These are phyloP conservation scores for Capronia epimyces DNA, from an alignment of 2,329 filamentous ascomycete genomes.

Conservation along the genomic window DNA sequence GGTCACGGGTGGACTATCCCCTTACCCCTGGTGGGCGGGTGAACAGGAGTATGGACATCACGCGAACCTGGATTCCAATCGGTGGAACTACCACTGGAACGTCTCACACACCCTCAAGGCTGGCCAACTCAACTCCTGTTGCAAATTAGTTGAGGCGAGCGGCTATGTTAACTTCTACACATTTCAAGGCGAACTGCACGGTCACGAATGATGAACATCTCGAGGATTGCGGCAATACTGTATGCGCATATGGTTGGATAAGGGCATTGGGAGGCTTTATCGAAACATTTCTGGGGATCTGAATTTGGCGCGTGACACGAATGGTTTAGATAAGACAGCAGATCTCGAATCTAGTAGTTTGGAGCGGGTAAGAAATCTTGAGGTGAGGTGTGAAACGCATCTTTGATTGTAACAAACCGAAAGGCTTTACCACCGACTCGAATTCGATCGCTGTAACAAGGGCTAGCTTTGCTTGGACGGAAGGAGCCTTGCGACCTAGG, in stretches of 20 bases:
- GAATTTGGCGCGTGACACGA: background rate
- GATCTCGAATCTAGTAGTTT: too few species aligned
- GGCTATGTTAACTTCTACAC: background rate
- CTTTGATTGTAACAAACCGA: too few species aligned
- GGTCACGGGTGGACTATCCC: conserved; percentile 50
- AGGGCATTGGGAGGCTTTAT: conserved; percentile 1
- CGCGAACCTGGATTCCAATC: conserved; percentile 50
- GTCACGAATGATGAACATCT: conserved; percentile 14
- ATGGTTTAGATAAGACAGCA: background rate
- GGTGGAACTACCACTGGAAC: conserved; percentile 23
- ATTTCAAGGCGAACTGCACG: background rate
- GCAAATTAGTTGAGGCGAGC: conserved; percentile 10
- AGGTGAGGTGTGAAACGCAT: too few species aligned
- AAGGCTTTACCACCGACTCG: too few species aligned
- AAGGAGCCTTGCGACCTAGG: too few species aligned
- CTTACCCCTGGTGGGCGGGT: conserved; percentile 59
- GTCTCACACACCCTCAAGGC: conserved; percentile 5
- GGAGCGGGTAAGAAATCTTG: too few species aligned
- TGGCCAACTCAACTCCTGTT: conserved; percentile 17
- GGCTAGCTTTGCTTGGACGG: too few species aligned
- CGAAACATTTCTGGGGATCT: background rate
- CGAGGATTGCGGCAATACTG: conserved; percentile 5
- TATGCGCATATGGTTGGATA: conserved; percentile 11
- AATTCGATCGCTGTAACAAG: too few species aligned
- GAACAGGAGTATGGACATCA: conserved; percentile 61